These are phyloP conservation scores for Coccinonectria pachysandricola DNA, from an alignment of 2,329 filamentous ascomycete genomes.

Conservation along the genomic window DNA sequence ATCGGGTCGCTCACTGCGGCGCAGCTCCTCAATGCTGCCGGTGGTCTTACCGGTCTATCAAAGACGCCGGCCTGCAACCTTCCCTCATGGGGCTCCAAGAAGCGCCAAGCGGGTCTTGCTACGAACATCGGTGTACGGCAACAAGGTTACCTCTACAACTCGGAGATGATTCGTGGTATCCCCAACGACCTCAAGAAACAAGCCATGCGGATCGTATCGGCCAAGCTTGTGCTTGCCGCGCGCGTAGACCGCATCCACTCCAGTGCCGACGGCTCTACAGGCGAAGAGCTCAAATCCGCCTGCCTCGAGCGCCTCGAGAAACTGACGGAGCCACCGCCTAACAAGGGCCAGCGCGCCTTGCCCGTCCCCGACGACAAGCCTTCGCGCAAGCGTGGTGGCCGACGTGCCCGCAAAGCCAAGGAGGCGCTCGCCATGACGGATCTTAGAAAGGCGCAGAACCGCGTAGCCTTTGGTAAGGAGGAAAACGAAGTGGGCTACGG, in stretches of 20 bases:
- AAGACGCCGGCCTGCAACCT: conserved; percentile 93
- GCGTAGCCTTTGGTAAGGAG: conserved; percentile 91
- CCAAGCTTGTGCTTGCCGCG: conserved; percentile 87
- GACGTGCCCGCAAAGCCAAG: conserved; percentile 86
- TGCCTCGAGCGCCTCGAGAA: conserved; percentile 85
- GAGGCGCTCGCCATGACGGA: conserved; percentile 97
- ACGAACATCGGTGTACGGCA: conserved; percentile 87
- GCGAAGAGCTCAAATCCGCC: conserved; percentile 70
- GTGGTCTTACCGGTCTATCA: conserved; percentile 76
- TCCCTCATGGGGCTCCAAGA: conserved; percentile 81
- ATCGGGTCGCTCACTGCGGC: conserved; percentile 90
- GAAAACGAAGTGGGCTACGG: conserved; percentile 91
- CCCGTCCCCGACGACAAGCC: conserved; percentile 95
- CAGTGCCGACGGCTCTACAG: conserved; percentile 69
- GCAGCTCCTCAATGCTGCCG: conserved; percentile 90
- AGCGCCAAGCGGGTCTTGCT: conserved; percentile 72
- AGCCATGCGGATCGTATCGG: conserved; percentile 88
- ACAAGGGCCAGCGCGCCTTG: conserved; percentile 76
- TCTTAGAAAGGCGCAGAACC: conserved; percentile 88
- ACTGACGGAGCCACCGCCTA: conserved; percentile 80
- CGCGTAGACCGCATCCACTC: conserved; percentile 81
- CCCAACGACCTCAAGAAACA: conserved; percentile 82
- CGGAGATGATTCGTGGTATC: conserved; percentile 76
- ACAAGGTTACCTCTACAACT: conserved; percentile 89
- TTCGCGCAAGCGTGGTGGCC: conserved; percentile 80